Evolutionary conservation across 2,329 filamentous ascomycete species (phyloP), one percentile per base, ranked within the genome.

Genomic region (Alternaria tenuissima): DNA sequence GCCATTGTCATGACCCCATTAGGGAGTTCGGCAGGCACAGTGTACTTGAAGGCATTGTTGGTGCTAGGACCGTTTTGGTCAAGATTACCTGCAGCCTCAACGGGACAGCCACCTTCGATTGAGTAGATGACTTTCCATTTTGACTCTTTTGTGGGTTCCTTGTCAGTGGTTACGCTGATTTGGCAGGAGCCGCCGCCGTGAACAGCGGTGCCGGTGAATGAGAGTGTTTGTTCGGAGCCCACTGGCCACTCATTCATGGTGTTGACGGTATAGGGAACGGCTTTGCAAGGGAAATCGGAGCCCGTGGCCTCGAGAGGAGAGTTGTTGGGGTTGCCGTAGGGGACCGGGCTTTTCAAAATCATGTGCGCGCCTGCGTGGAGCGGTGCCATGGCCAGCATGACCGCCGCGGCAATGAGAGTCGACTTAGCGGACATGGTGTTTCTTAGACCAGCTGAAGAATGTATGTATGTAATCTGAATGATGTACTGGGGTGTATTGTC

Each of bases 161-260:
- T 81, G 71, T 97, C 94, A 7, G 89, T 91, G 0, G 93, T 93
- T 68, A 98, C 82, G 11, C 89, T 89, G 39, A 98, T 78, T 74
- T 98, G 94, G 80, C 94, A 98, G 1, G 92, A 95, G 1, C 95
- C 95, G 48, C 95, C 95, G 11, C 92, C 93, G 70, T 99, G 95
- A 0, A 88, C 87, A 1, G 94, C 93, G 38, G 83, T 83, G 4
- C 94, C 95, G 7, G 30, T 58, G 78, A 97, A 93, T 1, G 81
- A 78, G 3, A 97, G 84, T 0, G 81, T 76, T 64, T 90, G 85
- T 0, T 76, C 70, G 2, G 86, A 85, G 12, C 91, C 92, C 14
- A 91, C 85, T 0, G 81, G 75, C 76, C 90, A 91, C 1, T 81
- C 75, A 68, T 92, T 95, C 78, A 79, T 83, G 11, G 60, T 61